Evolutionary conservation across 441 rosid species (phyloP), one percentile per base, ranked within the genome.

Genomic region (Populus trichocarpa): DNA sequence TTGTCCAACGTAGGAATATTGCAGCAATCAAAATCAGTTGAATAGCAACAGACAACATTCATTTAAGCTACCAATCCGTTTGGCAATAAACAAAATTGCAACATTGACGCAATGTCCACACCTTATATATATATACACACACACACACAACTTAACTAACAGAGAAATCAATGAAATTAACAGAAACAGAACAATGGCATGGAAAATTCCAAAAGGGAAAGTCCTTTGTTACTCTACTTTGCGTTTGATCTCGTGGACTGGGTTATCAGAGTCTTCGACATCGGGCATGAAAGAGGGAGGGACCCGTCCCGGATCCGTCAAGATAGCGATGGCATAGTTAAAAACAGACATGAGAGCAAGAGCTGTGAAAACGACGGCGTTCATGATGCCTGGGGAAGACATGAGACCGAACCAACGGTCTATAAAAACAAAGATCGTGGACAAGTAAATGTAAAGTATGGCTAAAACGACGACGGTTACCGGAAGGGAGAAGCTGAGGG

Each of bases 231-330:
- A 65, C 78, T 30, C 66, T 78, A 92, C 98, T 90, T 92, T 94
- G 78, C 99, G 94, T 81, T 95, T 95, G 89, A 93, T 95, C 91
- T 94, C 98, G 65, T 90, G 94, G 36, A 93, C 78, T 78, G 94
- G 87, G 81, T 80, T 82, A 72, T 85, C 75, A 11, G 88, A 81
- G 75, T 91, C 97, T 85, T 95, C 98, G 46, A 91, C 78, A 67
- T 93, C 94, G 14, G 99, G 99, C 87, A 83, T 69, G 88, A 86
- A 95, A 72, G 81, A 75, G 71, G 79, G 50, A 16, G 97, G 97
- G 71, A 95, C 98, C 82, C 92, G 85, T 78, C 98, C 98, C 77
- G 99, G 98, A 90, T 95, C 97, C 79, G 89, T 88, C 76, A 81
- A 76, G 82, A 90, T 83, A 69, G 97, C 89, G 74, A 84, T 77